Evolutionary conservation across 345 rosid species (phyloP).

Genomic region (Stellera chamaejasme): DNA sequence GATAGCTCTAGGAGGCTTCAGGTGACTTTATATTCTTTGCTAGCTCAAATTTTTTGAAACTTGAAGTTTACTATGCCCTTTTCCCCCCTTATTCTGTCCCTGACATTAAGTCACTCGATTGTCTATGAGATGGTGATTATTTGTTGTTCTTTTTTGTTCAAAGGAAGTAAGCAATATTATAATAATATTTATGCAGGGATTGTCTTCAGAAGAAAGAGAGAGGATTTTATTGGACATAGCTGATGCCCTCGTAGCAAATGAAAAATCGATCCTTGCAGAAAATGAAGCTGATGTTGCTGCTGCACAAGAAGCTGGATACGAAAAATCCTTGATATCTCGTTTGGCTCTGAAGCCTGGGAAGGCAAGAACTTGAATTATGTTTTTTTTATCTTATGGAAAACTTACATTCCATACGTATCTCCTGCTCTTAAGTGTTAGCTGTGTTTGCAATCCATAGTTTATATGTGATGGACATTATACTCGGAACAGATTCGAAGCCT

Average conservation of each 20-base stretch:
- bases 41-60: constrained; percentile 2
- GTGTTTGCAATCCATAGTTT: not conserved
- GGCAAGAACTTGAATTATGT: constrained; percentile 28
- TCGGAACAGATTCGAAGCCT: constrained; percentile 61
- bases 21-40: constrained; percentile 31
- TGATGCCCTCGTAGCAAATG: constrained; percentile 75
- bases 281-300: constrained; percentile 80
- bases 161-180: constrained; percentile 7
- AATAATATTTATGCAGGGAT: constrained; percentile 33
- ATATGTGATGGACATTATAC: constrained; percentile 6
- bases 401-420: too few relatives aligned
- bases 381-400: not conserved
- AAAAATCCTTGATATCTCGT: constrained; percentile 72
- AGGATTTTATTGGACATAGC: constrained; percentile 72
- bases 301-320: constrained; percentile 70
- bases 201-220: constrained; percentile 69
- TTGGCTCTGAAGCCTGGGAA: constrained; percentile 81
- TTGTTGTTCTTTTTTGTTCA: constrained; percentile 2
- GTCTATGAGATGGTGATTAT: not conserved
- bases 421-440: not conserved
- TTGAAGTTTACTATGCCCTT: constrained; percentile 1
- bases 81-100: constrained; percentile 12
- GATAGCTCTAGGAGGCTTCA: constrained; percentile 88
- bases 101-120: constrained; percentile 1
- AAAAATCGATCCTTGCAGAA: constrained; percentile 48